phyloP scores from a whole-genome alignment of 1,284 basidiomycete species.

The Apiotrichum porosum region DNA sequence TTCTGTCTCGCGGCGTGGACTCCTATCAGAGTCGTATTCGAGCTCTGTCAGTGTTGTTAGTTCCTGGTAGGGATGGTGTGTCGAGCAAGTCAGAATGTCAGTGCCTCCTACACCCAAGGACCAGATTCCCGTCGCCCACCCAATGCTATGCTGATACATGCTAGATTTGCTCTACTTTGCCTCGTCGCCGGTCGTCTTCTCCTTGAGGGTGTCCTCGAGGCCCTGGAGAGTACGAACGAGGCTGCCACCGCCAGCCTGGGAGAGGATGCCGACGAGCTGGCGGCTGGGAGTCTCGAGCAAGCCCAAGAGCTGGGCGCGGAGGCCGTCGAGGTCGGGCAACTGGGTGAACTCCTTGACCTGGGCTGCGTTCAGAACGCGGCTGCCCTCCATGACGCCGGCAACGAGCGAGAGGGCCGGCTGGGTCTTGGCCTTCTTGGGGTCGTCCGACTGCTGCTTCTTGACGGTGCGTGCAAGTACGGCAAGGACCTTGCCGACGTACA shows the following conservation, averaged over 20 bases:
- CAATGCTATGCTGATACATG: conserved; percentile 21
- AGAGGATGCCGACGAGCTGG: conserved; percentile 40
- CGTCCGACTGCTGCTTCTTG: conserved; percentile 19
- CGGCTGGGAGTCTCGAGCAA: conserved; percentile 42
- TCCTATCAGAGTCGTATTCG: too few relatives aligned
- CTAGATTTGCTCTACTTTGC: conserved; percentile 7
- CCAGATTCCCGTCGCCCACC: too few relatives aligned
- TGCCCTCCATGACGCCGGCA: conserved; percentile 45
- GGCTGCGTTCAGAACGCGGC: conserved; percentile 22
- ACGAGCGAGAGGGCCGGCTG: conserved; percentile 44
- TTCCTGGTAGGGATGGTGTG: too few relatives aligned
- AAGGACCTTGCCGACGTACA: conserved; percentile 42
- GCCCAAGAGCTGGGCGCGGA: conserved; percentile 49
- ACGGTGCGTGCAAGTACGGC: conserved; percentile 33
- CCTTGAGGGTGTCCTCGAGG: conserved; percentile 42
- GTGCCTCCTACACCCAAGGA: too few relatives aligned
- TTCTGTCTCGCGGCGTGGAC: too few relatives aligned
- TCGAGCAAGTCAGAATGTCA: too few relatives aligned
- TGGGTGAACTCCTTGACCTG: conserved; percentile 33
- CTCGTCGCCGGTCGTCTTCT: conserved; percentile 17
- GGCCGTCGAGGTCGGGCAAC: conserved; percentile 44
- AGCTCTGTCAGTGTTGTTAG: too few relatives aligned
- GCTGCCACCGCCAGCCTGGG: conserved; percentile 43
- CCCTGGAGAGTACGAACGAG: conserved; percentile 48
- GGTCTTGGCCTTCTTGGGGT: conserved; percentile 13